Evolutionary conservation across 257 asterid species (phyloP), one percentile per base, ranked within the genome.

Genomic region (Buddleja alternifolia): DNA sequence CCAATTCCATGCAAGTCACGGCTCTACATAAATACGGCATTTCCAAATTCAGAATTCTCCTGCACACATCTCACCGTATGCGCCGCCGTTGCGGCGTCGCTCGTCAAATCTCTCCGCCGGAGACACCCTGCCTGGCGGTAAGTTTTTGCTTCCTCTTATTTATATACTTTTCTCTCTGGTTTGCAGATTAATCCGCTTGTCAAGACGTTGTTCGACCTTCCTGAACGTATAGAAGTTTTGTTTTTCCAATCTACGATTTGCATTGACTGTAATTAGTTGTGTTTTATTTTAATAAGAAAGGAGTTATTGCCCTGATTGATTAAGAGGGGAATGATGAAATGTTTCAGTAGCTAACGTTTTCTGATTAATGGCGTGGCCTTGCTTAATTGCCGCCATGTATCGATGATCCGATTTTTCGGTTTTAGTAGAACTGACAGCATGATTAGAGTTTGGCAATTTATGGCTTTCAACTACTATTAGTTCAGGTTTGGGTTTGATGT

Each of bases 21-120:
- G 20, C 4, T 46, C 8, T 7, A 10, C 32, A 57, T 17, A 57
- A 57, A 14, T 34, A 23, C 7, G n/a, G 42, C 16, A 10, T 25
- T 34, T 25, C 17, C 44, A 29, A 32, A 2, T n/a, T 15, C 20
- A 6, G 2, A 11, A 25, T n/a, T 57, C 21, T 34, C 52, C 56
- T 14, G 11, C 34, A 25, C 17, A 44, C 45, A 11, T 12, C 6
- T 36, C 37, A 37, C 57, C 25, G 37, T 29, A 29, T 29, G 41
- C 29, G 44, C 23, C 62, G 46, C 48, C 32, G 52, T 51, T 11
- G 8, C 73, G 71, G 71, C 73, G 71, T 54, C 69, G 55, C 17
- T 32, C 12, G 40, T 21, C 32, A 50, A 73, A 71, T 69, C 53
- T 75, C 77, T 52, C 62, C 73, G 70, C 75, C 74, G 79, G 73